phyloP scores from a whole-genome alignment of 768 basidiomycete species.

The Cystofilobasidium capitatum region DNA sequence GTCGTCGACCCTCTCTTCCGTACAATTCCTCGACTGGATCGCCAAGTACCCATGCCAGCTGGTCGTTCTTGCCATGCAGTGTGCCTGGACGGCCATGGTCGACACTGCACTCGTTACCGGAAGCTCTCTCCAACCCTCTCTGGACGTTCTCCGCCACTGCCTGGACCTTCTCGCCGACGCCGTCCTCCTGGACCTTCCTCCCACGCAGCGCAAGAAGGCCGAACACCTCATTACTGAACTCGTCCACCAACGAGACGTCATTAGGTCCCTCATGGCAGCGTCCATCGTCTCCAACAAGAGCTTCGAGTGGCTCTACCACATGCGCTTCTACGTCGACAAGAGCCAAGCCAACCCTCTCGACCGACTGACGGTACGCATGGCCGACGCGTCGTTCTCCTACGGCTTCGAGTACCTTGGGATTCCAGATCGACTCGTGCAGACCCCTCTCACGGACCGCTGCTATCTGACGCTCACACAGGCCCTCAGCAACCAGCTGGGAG shows the following conservation, averaged over 20 bases:
- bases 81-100: conserved; percentile 82
- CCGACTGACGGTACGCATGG: conserved; percentile 67
- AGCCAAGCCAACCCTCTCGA: conserved; percentile 65
- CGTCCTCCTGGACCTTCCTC: conserved; percentile 75
- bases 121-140: conserved; percentile 52
- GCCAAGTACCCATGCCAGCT: conserved; percentile 91
- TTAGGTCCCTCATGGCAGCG: conserved; percentile 63
- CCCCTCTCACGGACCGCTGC: conserved; percentile 90
- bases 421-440: conserved; percentile 92
- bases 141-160: conserved; percentile 66
- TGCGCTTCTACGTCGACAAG: conserved; percentile 89
- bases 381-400: conserved; percentile 87
- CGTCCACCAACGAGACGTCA: conserved; percentile 94
- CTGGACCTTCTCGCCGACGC: conserved; percentile 95
- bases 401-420: conserved; percentile 99
- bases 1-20: conserved; percentile 53
- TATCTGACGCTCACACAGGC: conserved; percentile 96
- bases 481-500: conserved; percentile 85
- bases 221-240: conserved; percentile 98
- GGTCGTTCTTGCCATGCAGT: conserved; percentile 87
- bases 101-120: conserved; percentile 57
- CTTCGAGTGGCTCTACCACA: conserved; percentile 93
- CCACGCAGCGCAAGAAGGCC: conserved; percentile 92
- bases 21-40: conserved; percentile 78
- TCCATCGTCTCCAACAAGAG: conserved; percentile 54